Evolutionary conservation across 306 rosid genomes (phyloP).

Genomic region (Cucurbita moschata): DNA sequence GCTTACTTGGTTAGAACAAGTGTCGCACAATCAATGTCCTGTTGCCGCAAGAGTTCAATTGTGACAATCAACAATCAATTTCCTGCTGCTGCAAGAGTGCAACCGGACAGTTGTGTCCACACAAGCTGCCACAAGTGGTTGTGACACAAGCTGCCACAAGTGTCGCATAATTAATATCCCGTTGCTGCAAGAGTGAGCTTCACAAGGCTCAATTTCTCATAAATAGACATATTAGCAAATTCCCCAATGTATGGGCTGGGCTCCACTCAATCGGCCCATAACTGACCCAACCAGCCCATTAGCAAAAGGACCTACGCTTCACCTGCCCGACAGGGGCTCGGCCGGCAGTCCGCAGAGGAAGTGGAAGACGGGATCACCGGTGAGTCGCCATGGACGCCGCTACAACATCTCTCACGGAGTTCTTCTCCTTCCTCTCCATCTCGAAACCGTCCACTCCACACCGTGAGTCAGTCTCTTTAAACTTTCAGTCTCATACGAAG

Average conservation of each 20-base stretch:
- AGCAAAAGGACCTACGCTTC: neutral
- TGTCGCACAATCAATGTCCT: too few species aligned
- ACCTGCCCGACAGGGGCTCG: neutral
- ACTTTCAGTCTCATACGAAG: neutral
- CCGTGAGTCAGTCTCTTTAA: slow-evolving; percentile 1
- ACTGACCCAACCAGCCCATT: neutral
- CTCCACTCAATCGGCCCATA: neutral
- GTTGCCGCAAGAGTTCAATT: too few species aligned
- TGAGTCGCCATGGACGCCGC: slow-evolving; percentile 8
- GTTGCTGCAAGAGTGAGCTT: too few species aligned
- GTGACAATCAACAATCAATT: too few species aligned
- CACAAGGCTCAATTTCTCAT: too few species aligned
- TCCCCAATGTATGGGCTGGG: neutral
- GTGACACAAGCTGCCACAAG: too few species aligned
- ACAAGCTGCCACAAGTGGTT: too few species aligned
- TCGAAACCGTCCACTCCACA: slow-evolving; percentile 1
- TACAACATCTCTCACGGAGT: slow-evolving; percentile 7
- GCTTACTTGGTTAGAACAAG: too few species aligned
- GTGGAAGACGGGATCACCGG: neutral
- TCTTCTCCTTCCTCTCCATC: slow-evolving; percentile 14
- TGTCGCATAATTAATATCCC: too few species aligned
- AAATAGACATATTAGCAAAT: neutral
- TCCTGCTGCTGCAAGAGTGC: too few species aligned
- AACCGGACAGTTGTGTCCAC: too few species aligned
- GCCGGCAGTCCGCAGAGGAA: neutral